These are phyloP conservation scores for Dictyostelium firmibasis DNA, from an alignment of 78 protist genomes.

Conservation along the genomic window DNA sequence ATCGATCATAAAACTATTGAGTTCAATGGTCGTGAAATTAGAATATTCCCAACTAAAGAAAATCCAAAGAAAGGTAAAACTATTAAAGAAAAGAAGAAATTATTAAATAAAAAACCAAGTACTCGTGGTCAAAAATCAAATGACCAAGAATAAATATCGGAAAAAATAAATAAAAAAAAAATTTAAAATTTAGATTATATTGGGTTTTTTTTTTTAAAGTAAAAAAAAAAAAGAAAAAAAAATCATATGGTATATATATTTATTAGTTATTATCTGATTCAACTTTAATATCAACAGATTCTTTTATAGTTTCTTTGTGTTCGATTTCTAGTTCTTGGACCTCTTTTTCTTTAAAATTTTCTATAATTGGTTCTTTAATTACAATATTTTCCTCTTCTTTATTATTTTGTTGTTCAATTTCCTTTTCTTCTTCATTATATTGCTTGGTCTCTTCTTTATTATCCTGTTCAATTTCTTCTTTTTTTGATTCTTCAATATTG, in stretches of 20 bases:
- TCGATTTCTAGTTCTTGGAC: neutral
- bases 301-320: neutral
- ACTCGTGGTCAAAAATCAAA: neutral
- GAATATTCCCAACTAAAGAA: slow-evolving; percentile 72
- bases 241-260: neutral
- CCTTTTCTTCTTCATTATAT: neutral
- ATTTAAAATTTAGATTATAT: neutral
- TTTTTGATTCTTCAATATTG: neutral
- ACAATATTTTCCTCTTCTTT: neutral
- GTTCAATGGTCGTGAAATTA: neutral
- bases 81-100: slow-evolving; percentile 17
- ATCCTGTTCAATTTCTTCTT: neutral
- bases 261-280: neutral
- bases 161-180: neutral
- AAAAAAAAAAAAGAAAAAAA: neutral
- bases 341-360: neutral
- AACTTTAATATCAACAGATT: neutral
- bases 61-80: slow-evolving; percentile 50
- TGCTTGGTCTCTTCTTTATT: neutral
- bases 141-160: neutral
- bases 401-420: neutral
- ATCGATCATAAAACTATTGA: neutral
- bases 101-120: slow-evolving; percentile 8
- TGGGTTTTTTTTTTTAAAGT: neutral
- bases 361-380: neutral